Base-by-base conservation (phyloP, 2,329 filamentous ascomycete genomes). In the Didymella arachidicola region DNA sequence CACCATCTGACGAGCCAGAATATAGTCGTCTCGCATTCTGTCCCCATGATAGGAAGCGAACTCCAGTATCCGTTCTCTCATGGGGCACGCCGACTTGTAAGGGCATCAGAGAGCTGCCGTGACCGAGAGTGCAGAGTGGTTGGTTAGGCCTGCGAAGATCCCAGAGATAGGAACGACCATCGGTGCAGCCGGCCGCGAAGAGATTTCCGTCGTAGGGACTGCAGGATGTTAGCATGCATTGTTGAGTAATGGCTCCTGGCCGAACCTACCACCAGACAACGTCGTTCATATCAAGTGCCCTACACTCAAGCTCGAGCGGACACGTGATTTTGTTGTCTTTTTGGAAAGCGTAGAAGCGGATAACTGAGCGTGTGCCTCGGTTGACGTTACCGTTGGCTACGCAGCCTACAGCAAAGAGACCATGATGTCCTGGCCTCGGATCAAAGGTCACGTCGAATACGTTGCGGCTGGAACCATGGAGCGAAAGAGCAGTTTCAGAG, bases 381-480 rank as follows among this genome's bases (percentile, higher is more conserved):
- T 77, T 75, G 12, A 72, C 75, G 29, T 74, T 74, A 8, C 52
- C 53, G 0, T 68, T 65, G 14, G 80, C 78, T 11, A 81, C 79
- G 55, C 80, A 83, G 1, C 82, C 86, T 2, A 83, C 82, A 11
- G 81, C 84, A 65, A 88, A 87, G 3, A 79, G 67, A 5, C 81
- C 68, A 7, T 62, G 74, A 4, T 16, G n/a, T 26, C 54, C 58
- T 11, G 66, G 57, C 11, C 56, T 61, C 0, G 83, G 81, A 64
- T 86, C 85, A 81, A 86, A 89, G 1, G 82, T 78, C 2, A 84
- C 75, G 62, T 88, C 85, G 64, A 87, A 87, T 0, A 87, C 80
- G 57, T 84, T 85, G 34, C 81, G 81, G 1, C 81, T 80, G 16
- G 79, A 78, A 1, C 81, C 80, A 11, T 74, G 71, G 0, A 86